Percentiles rank a stretch among this genome's conserved stretches.
Conservation (phyloP, 768 basidiomycete species). For the Pleurotus djamor region DNA sequence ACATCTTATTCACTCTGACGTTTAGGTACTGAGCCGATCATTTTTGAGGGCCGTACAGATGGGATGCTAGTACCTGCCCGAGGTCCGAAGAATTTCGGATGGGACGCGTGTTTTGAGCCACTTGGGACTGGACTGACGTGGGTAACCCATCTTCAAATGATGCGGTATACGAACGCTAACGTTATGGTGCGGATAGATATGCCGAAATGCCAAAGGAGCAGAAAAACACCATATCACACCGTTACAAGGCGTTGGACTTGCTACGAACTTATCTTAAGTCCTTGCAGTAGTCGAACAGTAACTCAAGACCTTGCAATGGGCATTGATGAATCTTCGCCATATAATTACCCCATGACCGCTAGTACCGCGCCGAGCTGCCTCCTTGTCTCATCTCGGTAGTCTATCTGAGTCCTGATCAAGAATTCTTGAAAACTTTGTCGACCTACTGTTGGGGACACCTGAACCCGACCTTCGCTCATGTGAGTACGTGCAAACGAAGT, state of each 20-base stretch:
- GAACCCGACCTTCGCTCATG: no score
- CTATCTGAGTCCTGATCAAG: no score
- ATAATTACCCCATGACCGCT: no score
- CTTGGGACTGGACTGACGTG: constrained; percentile 78
- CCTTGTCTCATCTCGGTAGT: no score
- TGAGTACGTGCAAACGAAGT: no score
- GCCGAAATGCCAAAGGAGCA: constrained; percentile 70
- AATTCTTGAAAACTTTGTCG: no score
- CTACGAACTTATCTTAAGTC: constrained; percentile 49
- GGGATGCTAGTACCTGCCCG: constrained; percentile 88
- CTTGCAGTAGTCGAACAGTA: constrained; percentile 10
- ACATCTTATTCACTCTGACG: no score
- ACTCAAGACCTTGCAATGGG: no score
- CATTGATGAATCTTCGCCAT: no score
- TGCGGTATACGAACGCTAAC: neutral
- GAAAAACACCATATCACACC: constrained; percentile 75
- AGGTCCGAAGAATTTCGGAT: constrained; percentile 80
- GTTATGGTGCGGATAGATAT: constrained; percentile 40
- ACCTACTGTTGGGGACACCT: no score
- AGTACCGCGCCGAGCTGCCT: no score
- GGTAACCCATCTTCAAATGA: constrained; percentile 8
- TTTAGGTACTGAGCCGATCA: constrained; percentile 62
- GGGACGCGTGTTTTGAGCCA: constrained; percentile 88
- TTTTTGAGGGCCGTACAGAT: constrained; percentile 81
- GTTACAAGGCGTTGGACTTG: constrained; percentile 71